Percentiles rank a stretch among this genome's conserved stretches.
These are phyloP conservation scores for Ramaria sp. DNA, from an alignment of 768 basidiomycete species.

Conservation along the genomic window DNA sequence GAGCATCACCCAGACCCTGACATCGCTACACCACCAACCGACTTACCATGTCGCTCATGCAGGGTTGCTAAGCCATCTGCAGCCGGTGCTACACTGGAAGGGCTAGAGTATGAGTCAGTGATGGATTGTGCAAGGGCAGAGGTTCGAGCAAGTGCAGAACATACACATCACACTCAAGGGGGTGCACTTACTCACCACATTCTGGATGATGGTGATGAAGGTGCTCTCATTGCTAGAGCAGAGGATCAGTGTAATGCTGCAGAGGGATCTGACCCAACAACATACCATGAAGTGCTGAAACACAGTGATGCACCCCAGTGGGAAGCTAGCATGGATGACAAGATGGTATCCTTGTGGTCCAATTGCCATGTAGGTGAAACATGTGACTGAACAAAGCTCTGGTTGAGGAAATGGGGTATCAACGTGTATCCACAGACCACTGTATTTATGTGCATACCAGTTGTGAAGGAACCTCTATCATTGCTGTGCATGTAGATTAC, in stretches of 20 bases:
- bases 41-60: background rate
- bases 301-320: conserved; percentile 13
- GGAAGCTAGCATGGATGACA: conserved; percentile 14
- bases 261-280: conserved; percentile 14
- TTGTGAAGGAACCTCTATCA: conserved; percentile 14
- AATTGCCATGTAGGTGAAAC: too few relatives aligned
- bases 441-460: conserved; percentile 29
- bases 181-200: conserved; percentile 9
- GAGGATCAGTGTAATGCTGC: conserved; percentile 6
- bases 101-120: background rate
- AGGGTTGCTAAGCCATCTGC: background rate
- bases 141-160: too few relatives aligned
- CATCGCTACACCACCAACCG: too few relatives aligned
- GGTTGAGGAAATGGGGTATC: conserved; percentile 22
- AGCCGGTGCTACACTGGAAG: conserved; percentile 8
- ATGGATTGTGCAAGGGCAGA: conserved; percentile 7
- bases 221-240: conserved; percentile 12
- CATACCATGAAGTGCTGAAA: conserved; percentile 14
- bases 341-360: conserved; percentile 15
- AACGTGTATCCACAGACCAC: conserved; percentile 30
- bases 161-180: conserved; percentile 5
- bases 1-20: too few relatives aligned
- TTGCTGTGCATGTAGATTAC: too few relatives aligned
- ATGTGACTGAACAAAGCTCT: conserved; percentile 3
- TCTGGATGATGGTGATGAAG: too few relatives aligned